Evolutionary conservation across 2,329 filamentous ascomycete genomes (phyloP).

Genomic region (Huntiella omanensis): DNA sequence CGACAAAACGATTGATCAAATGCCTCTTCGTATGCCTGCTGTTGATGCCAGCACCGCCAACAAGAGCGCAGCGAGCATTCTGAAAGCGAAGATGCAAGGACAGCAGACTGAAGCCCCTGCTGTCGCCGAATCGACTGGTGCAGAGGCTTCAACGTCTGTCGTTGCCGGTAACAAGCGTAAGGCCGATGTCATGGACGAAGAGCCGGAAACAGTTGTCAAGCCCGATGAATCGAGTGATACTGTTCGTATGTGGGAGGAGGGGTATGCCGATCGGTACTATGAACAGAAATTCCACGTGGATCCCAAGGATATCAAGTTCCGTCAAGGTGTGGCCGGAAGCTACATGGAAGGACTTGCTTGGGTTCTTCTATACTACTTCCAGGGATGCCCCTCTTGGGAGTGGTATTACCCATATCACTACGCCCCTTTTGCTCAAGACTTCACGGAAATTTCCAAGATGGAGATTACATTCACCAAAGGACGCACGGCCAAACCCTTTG

Average conservation of each 20-base stretch:
- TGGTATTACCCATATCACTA: constrained; percentile 99
- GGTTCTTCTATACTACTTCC: constrained; percentile 94
- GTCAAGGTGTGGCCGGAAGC: constrained; percentile 70
- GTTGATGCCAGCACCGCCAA: constrained; percentile 64
- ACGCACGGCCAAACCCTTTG: constrained; percentile 72
- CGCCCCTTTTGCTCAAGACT: constrained; percentile 91
- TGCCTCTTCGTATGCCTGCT: constrained; percentile 82
- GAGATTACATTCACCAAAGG: constrained; percentile 70
- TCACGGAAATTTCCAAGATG: constrained; percentile 64
- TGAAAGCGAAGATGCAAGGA: constrained; percentile 61
- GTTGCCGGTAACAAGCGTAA: constrained; percentile 48
- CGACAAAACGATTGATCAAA: constrained; percentile 44
- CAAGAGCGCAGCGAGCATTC: constrained; percentile 77
- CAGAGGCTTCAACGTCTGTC: neutral
- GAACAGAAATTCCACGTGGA: constrained; percentile 86
- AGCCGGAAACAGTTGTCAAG: constrained; percentile 36
- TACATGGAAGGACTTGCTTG: constrained; percentile 91
- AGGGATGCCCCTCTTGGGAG: constrained; percentile 95
- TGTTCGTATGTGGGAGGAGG: constrained; percentile 83
- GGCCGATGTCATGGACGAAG: constrained; percentile 46
- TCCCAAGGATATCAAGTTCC: constrained; percentile 65
- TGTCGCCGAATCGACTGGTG: neutral
- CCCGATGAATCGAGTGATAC: constrained; percentile 54
- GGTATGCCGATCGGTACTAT: constrained; percentile 90
- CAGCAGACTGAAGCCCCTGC: constrained; percentile 2